Evolutionary conservation across 176 grass and related monocot genomes (phyloP).

Genomic region (Chloris gayana): DNA sequence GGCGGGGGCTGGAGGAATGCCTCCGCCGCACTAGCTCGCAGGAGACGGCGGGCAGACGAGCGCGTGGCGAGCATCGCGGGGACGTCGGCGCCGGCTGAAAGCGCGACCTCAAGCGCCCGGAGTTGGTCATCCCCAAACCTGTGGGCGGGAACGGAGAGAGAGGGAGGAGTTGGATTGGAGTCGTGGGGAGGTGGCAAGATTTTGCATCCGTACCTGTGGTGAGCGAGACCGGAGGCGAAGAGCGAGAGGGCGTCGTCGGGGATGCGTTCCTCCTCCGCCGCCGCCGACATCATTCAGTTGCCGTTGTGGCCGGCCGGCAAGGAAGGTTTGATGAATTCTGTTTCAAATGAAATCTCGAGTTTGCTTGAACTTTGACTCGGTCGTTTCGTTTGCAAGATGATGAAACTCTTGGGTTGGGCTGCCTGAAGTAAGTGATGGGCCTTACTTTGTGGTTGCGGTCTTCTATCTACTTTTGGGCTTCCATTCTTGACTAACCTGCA

Average conservation of each 20-base stretch:
- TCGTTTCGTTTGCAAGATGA: too few relatives aligned
- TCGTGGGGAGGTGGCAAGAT: not conserved
- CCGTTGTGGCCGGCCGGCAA: not conserved
- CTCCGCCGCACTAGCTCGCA: slow-evolving; percentile 30
- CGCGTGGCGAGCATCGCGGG: slow-evolving; percentile 45
- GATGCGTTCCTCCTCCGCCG: not conserved
- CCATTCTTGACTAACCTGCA: too few relatives aligned
- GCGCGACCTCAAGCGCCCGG: slow-evolving; percentile 55
- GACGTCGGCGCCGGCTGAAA: slow-evolving; percentile 51
- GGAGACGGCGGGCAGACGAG: slow-evolving; percentile 44
- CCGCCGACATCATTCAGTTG: not conserved
- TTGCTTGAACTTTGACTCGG: too few relatives aligned
- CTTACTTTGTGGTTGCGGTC: too few relatives aligned
- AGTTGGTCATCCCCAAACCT: slow-evolving; percentile 59
- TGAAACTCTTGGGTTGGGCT: too few relatives aligned
- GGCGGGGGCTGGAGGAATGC: not conserved
- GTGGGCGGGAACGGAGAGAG: not conserved
- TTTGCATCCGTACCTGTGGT: slow-evolving; percentile 22
- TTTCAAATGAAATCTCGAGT: not conserved
- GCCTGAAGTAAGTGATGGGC: too few relatives aligned
- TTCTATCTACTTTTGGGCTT: too few relatives aligned
- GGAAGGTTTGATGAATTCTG: not conserved
- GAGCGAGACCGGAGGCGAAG: slow-evolving; percentile 48
- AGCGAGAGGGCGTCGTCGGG: slow-evolving; percentile 33
- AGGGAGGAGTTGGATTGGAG: not conserved